Percentiles rank a stretch among this genome's conserved stretches.
These are phyloP conservation scores for Ceriops decandra DNA, from an alignment of 345 rosid species.

Conservation along the genomic window DNA sequence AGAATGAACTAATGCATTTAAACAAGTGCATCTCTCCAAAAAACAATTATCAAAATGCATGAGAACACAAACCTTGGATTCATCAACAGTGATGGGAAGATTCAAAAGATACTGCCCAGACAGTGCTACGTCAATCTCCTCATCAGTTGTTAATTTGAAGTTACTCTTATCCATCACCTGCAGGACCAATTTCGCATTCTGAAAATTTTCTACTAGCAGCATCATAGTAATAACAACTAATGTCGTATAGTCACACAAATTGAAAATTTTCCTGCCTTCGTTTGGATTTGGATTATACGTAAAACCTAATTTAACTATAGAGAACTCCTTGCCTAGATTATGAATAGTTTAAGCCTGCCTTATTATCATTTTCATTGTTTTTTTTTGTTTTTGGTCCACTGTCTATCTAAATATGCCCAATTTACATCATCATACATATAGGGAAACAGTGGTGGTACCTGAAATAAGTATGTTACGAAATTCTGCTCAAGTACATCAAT, in stretches of 20 bases:
- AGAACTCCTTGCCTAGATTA: too few species aligned
- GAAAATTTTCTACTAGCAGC: neutral
- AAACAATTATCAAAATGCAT: neutral
- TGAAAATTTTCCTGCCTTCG: neutral
- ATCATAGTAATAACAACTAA: neutral
- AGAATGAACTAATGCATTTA: neutral
- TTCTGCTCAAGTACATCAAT: conserved; percentile 83
- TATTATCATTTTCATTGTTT: neutral
- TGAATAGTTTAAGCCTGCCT: neutral
- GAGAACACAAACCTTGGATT: conserved; percentile 62
- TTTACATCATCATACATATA: neutral
- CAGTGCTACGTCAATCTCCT: conserved; percentile 84
- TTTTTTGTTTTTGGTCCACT: neutral
- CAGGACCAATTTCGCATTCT: neutral
- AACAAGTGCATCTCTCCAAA: neutral
- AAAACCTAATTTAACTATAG: neutral
- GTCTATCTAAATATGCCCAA: neutral
- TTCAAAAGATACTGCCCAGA: conserved; percentile 86
- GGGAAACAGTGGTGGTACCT: conserved; percentile 39
- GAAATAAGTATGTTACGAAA: conserved; percentile 75
- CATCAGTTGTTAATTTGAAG: conserved; percentile 70
- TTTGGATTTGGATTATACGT: neutral
- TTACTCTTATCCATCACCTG: conserved; percentile 97
- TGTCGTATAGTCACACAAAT: neutral
- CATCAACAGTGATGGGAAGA: conserved; percentile 89